Base-by-base conservation (phyloP, 768 basidiomycete species). In the Kwoniella dendrophila region DNA sequence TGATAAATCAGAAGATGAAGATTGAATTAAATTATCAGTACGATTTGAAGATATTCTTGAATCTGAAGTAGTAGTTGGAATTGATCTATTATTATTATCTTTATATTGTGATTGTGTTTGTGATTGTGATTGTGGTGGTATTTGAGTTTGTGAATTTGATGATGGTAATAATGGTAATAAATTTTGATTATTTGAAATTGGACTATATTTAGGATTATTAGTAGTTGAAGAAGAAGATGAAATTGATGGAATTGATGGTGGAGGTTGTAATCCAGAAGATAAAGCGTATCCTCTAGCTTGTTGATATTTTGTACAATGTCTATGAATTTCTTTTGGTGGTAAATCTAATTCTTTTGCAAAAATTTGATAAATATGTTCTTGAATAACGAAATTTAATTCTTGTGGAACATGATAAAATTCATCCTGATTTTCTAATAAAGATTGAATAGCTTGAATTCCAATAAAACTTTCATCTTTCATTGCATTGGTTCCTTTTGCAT, bases 371-470 rank as follows among this genome's bases (percentile, higher is more conserved):
- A 97, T 93, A 75, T 92, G 90, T 69, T 97, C 93, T 55, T 88
- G 85, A 18, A 99, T 83, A 56, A 97, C 90, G 12, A 87, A 82
- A 38, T 90, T 72, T 75, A 98, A 88, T 73, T 99, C 95, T 71
- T 86, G 84, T 4, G 96, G 96, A 11, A 98, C 92, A n/a, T 86
- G 86, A 82, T 90, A 97, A 79, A 90, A 91, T 78, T 92, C 89
- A 80, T 99, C 96, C 79, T 98, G 96, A 69, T 88, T 85, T 80
- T 96, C 92, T 61, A 99, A 82, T 44, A 97, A 81, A 52, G 86
- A 84, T 26, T 91, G 91, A 43, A 96, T 85, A 47, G 92, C 93
- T 26, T 85, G 85, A 61, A 97, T 92, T 14, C 88, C 88, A 50
- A 85, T 84, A 74, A 98, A 96, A 67, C 92, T 96, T 77, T 98